Conservation (phyloP, 2,329 filamentous ascomycete species). For the Ophiostoma populinum region DNA sequence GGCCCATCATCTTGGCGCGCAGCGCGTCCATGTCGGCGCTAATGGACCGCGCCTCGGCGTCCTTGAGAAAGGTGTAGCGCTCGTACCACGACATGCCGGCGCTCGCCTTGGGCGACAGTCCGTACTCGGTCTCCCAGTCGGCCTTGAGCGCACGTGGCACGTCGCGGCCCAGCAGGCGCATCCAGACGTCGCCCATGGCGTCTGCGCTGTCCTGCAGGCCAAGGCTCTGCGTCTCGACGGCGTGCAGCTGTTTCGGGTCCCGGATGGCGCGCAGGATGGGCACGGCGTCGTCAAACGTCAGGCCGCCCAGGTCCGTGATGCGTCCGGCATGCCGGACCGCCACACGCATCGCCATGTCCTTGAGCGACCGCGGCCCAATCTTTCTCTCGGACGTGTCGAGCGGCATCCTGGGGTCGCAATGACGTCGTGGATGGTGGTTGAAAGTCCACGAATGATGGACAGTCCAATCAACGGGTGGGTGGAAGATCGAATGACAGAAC, state of each 20-base stretch:
- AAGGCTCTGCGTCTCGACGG: constrained; percentile 58
- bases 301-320: constrained; percentile 53
- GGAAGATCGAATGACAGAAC: too few relatives aligned
- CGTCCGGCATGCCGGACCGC: constrained; percentile 35
- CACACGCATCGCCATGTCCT: constrained; percentile 30
- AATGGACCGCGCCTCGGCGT: constrained; percentile 40
- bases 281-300: constrained; percentile 48
- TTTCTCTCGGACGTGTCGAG: neutral
- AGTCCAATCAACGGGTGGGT: too few relatives aligned
- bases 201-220: constrained; percentile 53
- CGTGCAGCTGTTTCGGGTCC: constrained; percentile 54
- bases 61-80: constrained; percentile 45
- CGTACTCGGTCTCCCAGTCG: constrained; percentile 24
- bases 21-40: constrained; percentile 40
- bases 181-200: constrained; percentile 58
- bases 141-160: constrained; percentile 50
- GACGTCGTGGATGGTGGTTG: neutral
- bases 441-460: too few relatives aligned
- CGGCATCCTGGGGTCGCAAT: neutral
- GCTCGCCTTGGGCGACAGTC: constrained; percentile 39
- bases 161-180: constrained; percentile 59
- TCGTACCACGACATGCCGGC: constrained; percentile 48
- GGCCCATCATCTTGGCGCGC: constrained; percentile 35
- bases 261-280: constrained; percentile 56
- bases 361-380: constrained; percentile 23